A percentile compares a stretch with the other conserved stretches of the same genome.
phyloP scores from a whole-genome alignment of 2,329 filamentous ascomycete genomes.

The Pseudogymnoascus sp. region DNA sequence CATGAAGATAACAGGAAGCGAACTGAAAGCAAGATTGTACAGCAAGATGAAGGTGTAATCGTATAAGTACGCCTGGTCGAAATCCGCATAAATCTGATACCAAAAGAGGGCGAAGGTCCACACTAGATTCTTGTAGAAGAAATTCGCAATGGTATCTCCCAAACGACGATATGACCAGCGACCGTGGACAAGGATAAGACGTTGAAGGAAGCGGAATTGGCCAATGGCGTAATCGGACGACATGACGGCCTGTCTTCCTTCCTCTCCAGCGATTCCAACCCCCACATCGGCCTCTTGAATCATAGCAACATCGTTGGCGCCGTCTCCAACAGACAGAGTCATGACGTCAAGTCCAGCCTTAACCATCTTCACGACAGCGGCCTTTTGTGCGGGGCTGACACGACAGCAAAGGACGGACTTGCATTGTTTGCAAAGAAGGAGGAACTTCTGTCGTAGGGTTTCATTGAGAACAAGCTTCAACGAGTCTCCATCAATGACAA shows the following conservation, averaged over 20 bases:
- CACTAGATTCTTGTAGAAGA: conserved; percentile 99
- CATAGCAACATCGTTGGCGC: conserved; percentile 95
- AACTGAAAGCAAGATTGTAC: conserved; percentile 96
- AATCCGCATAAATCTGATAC: conserved; percentile 93
- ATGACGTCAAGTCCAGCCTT: conserved; percentile 93
- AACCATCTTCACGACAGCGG: conserved; percentile 92
- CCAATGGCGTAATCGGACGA: conserved; percentile 93
- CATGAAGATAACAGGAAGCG: conserved; percentile 87
- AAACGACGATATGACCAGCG: conserved; percentile 94
- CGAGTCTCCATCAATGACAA: conserved; percentile 92
- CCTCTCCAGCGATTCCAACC: conserved; percentile 87
- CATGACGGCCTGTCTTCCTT: conserved; percentile 90
- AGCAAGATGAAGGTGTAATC: conserved; percentile 97
- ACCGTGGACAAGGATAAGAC: conserved; percentile 81
- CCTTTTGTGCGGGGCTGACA: conserved; percentile 94
- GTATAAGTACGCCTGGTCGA: conserved; percentile 93
- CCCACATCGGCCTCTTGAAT: conserved; percentile 97
- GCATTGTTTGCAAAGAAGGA: conserved; percentile 94
- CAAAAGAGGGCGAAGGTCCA: conserved; percentile 97
- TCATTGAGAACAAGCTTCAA: conserved; percentile 82
- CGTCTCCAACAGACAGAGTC: conserved; percentile 87
- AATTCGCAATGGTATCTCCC: conserved; percentile 91
- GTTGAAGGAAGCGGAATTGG: conserved; percentile 81
- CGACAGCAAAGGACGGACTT: conserved; percentile 93
- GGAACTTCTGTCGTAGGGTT: conserved; percentile 77